Evolutionary conservation across 495 filamentous ascomycete genomes (phyloP).

Genomic region (Aspergillus sparsus): DNA sequence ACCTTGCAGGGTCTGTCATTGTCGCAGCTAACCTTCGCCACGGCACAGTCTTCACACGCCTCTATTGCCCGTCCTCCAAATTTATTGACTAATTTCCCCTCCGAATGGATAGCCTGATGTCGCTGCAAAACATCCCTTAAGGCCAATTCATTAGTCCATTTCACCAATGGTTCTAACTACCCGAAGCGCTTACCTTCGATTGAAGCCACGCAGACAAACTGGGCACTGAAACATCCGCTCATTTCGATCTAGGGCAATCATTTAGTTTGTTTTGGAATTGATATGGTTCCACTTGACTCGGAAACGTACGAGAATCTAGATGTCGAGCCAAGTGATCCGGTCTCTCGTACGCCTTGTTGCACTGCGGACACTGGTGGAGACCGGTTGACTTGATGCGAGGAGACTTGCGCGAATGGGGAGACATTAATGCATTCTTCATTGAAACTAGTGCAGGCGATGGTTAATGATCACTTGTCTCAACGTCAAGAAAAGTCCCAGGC

Average conservation of each 20-base stretch:
- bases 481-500: not conserved
- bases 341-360: slow-evolving; percentile 25
- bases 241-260: slow-evolving; percentile 24
- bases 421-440: slow-evolving; percentile 2
- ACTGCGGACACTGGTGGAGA: slow-evolving; percentile 29
- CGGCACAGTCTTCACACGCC: slow-evolving; percentile 30
- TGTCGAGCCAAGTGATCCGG: slow-evolving; percentile 34
- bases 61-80: slow-evolving; percentile 23
- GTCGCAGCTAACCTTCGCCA: slow-evolving; percentile 30
- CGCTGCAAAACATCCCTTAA: slow-evolving; percentile 29
- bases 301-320: slow-evolving; percentile 30
- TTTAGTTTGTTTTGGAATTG: not conserved
- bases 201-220: slow-evolving; percentile 26
- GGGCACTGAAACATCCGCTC: slow-evolving; percentile 28
- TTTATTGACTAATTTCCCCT: slow-evolving; percentile 17
- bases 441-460: too few relatives aligned
- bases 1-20: slow-evolving; percentile 30
- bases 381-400: slow-evolving; percentile 18
- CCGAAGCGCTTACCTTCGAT: slow-evolving; percentile 17
- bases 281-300: not conserved
- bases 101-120: slow-evolving; percentile 28
- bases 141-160: slow-evolving; percentile 2
- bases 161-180: not conserved
- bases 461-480: not conserved
- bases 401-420: slow-evolving; percentile 16